These are phyloP conservation scores for Nowakowskiella sp. DNA, from an alignment of 192 early-diverging fungal genomes.

Conservation along the genomic window DNA sequence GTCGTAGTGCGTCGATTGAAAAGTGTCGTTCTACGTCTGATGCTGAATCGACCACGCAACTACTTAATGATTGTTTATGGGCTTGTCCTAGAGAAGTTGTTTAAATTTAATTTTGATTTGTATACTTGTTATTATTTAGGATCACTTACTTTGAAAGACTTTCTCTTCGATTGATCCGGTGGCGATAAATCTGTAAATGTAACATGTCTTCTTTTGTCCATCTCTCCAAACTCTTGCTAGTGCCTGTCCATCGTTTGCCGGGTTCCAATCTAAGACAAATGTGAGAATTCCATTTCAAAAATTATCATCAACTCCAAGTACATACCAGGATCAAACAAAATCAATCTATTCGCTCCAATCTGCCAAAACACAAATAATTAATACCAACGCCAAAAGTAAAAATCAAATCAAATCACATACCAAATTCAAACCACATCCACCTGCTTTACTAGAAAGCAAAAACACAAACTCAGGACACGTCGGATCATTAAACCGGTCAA, in stretches of 20 bases:
- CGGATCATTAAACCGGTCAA: slow-evolving; percentile 95
- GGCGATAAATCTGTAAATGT: slow-evolving; percentile 94
- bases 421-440: slow-evolving; percentile 96
- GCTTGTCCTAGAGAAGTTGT: slow-evolving; percentile 39
- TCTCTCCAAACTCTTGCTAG: slow-evolving; percentile 38
- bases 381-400: neutral
- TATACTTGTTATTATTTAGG: slow-evolving; percentile 44
- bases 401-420: too few relatives aligned
- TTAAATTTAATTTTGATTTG: neutral
- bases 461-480: slow-evolving; percentile 83
- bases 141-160: slow-evolving; percentile 90
- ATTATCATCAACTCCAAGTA: too few relatives aligned
- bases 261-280: slow-evolving; percentile 98
- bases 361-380: slow-evolving; percentile 12
- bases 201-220: slow-evolving; percentile 70
- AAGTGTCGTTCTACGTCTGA: slow-evolving; percentile 91
- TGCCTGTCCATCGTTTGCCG: slow-evolving; percentile 87
- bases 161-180: slow-evolving; percentile 99
- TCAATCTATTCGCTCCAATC: slow-evolving; percentile 94
- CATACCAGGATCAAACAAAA: slow-evolving; percentile 90
- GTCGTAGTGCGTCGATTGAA: slow-evolving; percentile 75
- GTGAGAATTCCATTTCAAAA: too few relatives aligned
- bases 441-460: slow-evolving; percentile 92
- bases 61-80: slow-evolving; percentile 69
- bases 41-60: slow-evolving; percentile 92